Base-by-base conservation (phyloP, 495 filamentous ascomycete genomes). In the Aspergillus bertholletiae region DNA sequence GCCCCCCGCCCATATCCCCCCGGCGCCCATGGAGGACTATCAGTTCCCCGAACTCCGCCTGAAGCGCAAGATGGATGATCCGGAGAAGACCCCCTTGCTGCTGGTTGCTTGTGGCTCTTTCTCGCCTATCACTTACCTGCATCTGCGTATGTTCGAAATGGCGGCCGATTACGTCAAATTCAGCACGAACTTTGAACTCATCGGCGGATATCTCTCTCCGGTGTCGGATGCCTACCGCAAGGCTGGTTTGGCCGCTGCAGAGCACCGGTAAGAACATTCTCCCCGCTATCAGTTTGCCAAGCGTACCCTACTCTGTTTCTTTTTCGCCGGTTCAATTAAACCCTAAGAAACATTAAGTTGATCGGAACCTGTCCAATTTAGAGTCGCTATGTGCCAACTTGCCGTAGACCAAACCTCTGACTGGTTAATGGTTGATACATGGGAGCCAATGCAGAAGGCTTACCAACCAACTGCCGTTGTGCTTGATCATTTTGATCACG, bases 111-210 rank as follows among this genome's bases (percentile, higher is more conserved):
- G 92, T 69, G 93, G 93, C 35, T 93, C 88, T 44, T 97, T 96
- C 74, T 89, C 84, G 3, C 92, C 90, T 17, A 72, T 74, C 51
- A 96, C 90, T 24, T 91, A 86, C 69, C 82, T 96, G 27, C 90
- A 96, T 67, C 78, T 96, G 49, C 89, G 91, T 66, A 93, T 96
- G 90, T 96, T 96, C 64, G 92, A 95, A 60, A 90, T 93, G 86
- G 89, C 89, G 2, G 80, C 83, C 61, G 88, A 93, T 75, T 89
- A 87, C 70, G 85, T 84, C 58, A 83, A 84, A 49, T 85, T 92
- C 71, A 89, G 86, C 73, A 90, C 89, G 35, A 78, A 90, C 28
- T 96, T 86, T 65, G 92, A 97, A 68, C 80, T 97, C 17, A 77
- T 95, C 24, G 91, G 87, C 34, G 91, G 88, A 20, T 96, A 92